Evolutionary conservation across 305 asterid genomes (phyloP).

Genomic region (Ilex paraguariensis): DNA sequence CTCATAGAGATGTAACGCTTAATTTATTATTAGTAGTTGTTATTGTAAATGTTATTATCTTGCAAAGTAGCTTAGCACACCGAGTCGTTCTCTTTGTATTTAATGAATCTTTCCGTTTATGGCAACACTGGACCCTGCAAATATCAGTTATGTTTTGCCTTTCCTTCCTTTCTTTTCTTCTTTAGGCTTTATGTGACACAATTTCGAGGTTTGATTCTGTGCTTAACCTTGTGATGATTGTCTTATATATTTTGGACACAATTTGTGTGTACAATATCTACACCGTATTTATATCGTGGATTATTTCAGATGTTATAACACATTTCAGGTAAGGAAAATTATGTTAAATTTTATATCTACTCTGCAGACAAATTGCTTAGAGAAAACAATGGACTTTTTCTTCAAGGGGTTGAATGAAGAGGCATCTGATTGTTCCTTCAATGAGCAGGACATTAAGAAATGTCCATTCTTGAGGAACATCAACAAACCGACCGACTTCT

Average conservation of each 20-base stretch:
- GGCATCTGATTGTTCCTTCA: slow-evolving; percentile 44
- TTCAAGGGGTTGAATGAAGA: slow-evolving; percentile 43
- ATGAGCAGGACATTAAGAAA: slow-evolving; percentile 43
- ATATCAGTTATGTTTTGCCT: too few relatives aligned
- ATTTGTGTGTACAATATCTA: not conserved
- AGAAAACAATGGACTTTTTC: slow-evolving; percentile 49
- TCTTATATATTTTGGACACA: not conserved
- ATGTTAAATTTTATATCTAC: not conserved
- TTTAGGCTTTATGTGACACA: not conserved
- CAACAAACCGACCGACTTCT: slow-evolving; percentile 61
- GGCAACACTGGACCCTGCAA: too few relatives aligned
- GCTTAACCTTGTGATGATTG: slow-evolving; percentile 8
- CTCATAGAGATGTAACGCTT: too few relatives aligned
- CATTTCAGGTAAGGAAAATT: too few relatives aligned
- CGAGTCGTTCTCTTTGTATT: too few relatives aligned
- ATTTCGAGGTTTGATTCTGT: not conserved
- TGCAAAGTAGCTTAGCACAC: too few relatives aligned
- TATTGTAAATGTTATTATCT: too few relatives aligned
- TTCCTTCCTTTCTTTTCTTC: too few relatives aligned
- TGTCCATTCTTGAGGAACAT: slow-evolving; percentile 89
- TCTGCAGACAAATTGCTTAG: slow-evolving; percentile 33
- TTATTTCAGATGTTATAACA: too few relatives aligned
- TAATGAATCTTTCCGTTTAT: too few relatives aligned
- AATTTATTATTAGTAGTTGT: too few relatives aligned
- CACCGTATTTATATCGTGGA: not conserved